phyloP scores from a whole-genome alignment of 1,284 basidiomycete species.

The Cerioporus squamosus region DNA sequence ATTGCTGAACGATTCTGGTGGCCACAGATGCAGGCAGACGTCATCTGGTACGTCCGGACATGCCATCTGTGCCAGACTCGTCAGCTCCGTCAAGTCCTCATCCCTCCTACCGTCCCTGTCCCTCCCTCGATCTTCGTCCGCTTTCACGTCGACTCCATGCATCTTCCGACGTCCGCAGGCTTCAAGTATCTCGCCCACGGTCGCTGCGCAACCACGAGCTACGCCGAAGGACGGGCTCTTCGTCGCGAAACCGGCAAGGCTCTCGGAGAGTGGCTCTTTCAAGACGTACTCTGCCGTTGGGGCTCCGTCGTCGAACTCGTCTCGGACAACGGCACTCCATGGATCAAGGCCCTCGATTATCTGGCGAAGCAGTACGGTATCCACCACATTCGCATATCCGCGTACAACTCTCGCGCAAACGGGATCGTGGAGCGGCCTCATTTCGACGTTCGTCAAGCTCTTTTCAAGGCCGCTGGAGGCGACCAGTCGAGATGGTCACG shows the following conservation, averaged over 20 bases:
- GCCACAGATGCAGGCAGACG: conserved; percentile 16
- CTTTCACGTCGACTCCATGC: too few relatives aligned
- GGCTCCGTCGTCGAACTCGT: conserved; percentile 28
- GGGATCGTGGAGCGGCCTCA: conserved; percentile 43
- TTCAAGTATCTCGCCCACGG: too few relatives aligned
- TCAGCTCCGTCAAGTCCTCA: too few relatives aligned
- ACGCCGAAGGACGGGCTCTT: too few relatives aligned
- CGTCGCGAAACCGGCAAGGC: too few relatives aligned
- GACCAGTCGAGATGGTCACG: conserved; percentile 37
- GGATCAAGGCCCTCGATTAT: conserved; percentile 36
- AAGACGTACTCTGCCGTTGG: conserved; percentile 31
- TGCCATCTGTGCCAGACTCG: too few relatives aligned
- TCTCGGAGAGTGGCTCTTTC: conserved; percentile 19
- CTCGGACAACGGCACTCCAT: conserved; percentile 32
- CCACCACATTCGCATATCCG: conserved; percentile 44
- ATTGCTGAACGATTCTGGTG: conserved; percentile 33
- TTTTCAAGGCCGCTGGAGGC: conserved; percentile 42
- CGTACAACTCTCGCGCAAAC: conserved; percentile 49
- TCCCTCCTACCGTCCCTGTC: too few relatives aligned
- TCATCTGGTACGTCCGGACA: too few relatives aligned
- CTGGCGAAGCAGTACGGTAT: conserved; percentile 40
- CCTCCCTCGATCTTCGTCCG: too few relatives aligned
- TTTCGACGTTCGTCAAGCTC: conserved; percentile 37
- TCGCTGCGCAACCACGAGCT: too few relatives aligned
- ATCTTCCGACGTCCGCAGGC: too few relatives aligned